These are phyloP conservation scores for Kodamaea plutei DNA, from an alignment of 1,139 yeast species.

Conservation along the genomic window DNA sequence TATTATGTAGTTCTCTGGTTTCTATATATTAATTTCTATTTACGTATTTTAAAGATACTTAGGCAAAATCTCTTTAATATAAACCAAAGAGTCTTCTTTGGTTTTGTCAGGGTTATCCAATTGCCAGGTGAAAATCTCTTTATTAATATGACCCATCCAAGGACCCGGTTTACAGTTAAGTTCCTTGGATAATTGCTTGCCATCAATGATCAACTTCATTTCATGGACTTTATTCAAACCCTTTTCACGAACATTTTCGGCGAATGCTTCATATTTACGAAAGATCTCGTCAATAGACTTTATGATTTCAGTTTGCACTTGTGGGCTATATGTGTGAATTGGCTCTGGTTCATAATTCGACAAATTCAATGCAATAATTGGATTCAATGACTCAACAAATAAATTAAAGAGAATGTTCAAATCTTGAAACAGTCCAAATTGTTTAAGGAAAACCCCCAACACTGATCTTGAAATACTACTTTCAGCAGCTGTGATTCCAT, in stretches of 20 bases:
- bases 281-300: slow-evolving; percentile 3
- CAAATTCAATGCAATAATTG: slow-evolving; percentile 6
- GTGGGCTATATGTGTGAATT: slow-evolving; percentile 4
- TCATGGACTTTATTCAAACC: slow-evolving; percentile 39
- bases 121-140: slow-evolving; percentile 65
- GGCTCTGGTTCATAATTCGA: slow-evolving; percentile 10
- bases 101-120: slow-evolving; percentile 60
- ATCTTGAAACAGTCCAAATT: slow-evolving; percentile 50
- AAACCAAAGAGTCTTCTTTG: slow-evolving; percentile 50
- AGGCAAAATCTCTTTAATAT: slow-evolving; percentile 27
- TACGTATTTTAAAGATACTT: too few species aligned
- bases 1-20: too few species aligned
- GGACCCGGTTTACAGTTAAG: slow-evolving; percentile 72
- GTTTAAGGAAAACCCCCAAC: slow-evolving; percentile 57
- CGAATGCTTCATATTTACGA: slow-evolving; percentile 32
- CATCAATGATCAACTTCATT: slow-evolving; percentile 60
- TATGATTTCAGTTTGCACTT: slow-evolving; percentile 7
- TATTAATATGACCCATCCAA: slow-evolving; percentile 64
- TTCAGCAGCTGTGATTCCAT: slow-evolving; percentile 18
- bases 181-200: slow-evolving; percentile 54
- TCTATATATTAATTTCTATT: too few species aligned
- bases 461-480: slow-evolving; percentile 44
- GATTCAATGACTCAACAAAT: slow-evolving; percentile 24
- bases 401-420: slow-evolving; percentile 36
- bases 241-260: slow-evolving; percentile 20